Conservation (phyloP, 352 stramenopile species). For the Phytophthora colocasiae region DNA sequence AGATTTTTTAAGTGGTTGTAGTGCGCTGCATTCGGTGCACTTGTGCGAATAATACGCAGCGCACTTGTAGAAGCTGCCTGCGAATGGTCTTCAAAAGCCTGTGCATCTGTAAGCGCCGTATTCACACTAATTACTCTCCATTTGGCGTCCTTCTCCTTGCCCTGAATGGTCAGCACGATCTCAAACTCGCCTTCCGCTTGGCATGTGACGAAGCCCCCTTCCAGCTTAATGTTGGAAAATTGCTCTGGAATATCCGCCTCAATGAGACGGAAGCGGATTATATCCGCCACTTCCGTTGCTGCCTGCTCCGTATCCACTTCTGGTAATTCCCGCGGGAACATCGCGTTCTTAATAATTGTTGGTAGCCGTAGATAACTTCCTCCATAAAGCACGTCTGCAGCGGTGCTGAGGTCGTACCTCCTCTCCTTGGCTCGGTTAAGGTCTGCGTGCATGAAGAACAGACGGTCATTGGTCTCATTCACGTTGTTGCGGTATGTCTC, state of each 20-base stretch:
- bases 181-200: conserved; percentile 83
- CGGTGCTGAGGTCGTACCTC: conserved; percentile 82
- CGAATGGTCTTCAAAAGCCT: conserved; percentile 62
- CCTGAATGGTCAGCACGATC: conserved; percentile 85
- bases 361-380: conserved; percentile 80
- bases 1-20: conserved; percentile 89
- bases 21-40: conserved; percentile 69
- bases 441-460: conserved; percentile 89
- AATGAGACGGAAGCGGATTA: conserved; percentile 86
- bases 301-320: conserved; percentile 64
- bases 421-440: conserved; percentile 83
- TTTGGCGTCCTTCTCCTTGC: conserved; percentile 74
- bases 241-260: conserved; percentile 81
- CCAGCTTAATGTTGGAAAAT: conserved; percentile 81
- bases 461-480: conserved; percentile 85
- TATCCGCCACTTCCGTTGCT: conserved; percentile 72
- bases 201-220: conserved; percentile 81
- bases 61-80: conserved; percentile 66
- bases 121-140: conserved; percentile 88
- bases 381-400: conserved; percentile 82
- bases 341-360: conserved; percentile 75
- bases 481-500: conserved; percentile 75
- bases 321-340: conserved; percentile 73
- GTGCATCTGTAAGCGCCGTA: conserved; percentile 69
- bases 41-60: conserved; percentile 82